phyloP scores from a whole-genome alignment of 257 asterid genomes.

The Thymus quinquecostatus region DNA sequence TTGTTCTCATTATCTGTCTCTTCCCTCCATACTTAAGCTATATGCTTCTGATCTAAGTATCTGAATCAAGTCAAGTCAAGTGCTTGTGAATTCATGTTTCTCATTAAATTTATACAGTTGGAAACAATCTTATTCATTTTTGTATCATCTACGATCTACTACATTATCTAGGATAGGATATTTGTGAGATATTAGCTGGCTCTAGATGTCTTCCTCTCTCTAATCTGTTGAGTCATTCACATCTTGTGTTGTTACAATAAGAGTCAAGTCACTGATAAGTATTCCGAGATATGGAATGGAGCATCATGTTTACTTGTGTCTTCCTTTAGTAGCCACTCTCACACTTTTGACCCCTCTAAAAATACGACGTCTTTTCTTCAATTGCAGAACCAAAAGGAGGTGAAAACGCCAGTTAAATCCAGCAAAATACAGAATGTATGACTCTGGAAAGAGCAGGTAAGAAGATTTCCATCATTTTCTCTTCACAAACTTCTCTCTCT shows the following conservation, averaged over 20 bases:
- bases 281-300: background rate
- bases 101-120: too few relatives aligned
- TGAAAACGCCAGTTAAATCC: slow-evolving; percentile 42
- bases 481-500: background rate
- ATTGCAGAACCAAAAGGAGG: slow-evolving; percentile 43
- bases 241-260: background rate
- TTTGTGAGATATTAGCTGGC: background rate
- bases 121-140: background rate
- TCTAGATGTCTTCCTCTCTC: background rate
- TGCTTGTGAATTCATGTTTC: background rate
- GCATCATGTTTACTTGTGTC: background rate
- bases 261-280: background rate
- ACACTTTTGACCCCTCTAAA: too few relatives aligned
- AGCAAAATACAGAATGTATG: slow-evolving; percentile 45
- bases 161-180: background rate
- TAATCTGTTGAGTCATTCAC: background rate
- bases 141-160: background rate
- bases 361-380: too few relatives aligned
- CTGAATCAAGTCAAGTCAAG: background rate
- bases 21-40: background rate
- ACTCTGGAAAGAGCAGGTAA: slow-evolving; percentile 33
- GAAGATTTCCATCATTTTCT: slow-evolving; percentile 14
- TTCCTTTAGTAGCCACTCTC: too few relatives aligned
- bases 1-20: background rate
- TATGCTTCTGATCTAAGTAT: background rate